Percentiles rank a stretch among this genome's conserved stretches.
These are phyloP conservation scores for Colletotrichum liriopes DNA, from an alignment of 2,329 filamentous ascomycete genomes.

Conservation along the genomic window DNA sequence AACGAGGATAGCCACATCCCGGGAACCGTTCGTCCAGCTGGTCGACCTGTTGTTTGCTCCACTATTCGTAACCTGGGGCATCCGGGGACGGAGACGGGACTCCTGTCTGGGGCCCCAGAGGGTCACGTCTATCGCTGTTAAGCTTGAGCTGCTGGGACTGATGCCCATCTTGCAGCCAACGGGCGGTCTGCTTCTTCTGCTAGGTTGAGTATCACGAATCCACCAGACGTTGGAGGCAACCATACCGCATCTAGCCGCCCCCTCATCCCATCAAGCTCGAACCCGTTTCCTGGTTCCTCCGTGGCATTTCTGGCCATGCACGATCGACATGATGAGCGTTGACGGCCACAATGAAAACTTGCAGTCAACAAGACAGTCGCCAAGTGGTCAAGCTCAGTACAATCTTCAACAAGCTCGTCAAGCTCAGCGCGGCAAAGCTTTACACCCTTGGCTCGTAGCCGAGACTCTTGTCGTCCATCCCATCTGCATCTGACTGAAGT, in stretches of 20 bases:
- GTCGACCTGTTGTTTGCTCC: conserved; percentile 6
- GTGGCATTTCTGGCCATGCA: not conserved
- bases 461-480: not conserved
- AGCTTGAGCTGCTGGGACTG: conserved; percentile 18
- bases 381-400: not conserved
- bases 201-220: not conserved
- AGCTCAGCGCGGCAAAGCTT: not conserved
- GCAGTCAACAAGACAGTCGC: not conserved
- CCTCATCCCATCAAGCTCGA: not conserved
- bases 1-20: conserved; percentile 27
- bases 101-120: conserved; percentile 20
- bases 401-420: not conserved
- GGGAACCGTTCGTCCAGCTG: not conserved
- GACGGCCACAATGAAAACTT: not conserved
- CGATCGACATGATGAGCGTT: not conserved
- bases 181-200: not conserved
- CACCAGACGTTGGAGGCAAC: not conserved
- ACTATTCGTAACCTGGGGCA: conserved; percentile 26
- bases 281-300: not conserved
- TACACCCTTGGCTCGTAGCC: not conserved
- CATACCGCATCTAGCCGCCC: not conserved
- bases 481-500: not conserved
- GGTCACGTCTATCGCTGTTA: conserved; percentile 29
- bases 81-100: conserved; percentile 7
- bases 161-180: conserved; percentile 9